Conservation (phyloP, 179 eudicot species). For the Beta lomatogona region DNA sequence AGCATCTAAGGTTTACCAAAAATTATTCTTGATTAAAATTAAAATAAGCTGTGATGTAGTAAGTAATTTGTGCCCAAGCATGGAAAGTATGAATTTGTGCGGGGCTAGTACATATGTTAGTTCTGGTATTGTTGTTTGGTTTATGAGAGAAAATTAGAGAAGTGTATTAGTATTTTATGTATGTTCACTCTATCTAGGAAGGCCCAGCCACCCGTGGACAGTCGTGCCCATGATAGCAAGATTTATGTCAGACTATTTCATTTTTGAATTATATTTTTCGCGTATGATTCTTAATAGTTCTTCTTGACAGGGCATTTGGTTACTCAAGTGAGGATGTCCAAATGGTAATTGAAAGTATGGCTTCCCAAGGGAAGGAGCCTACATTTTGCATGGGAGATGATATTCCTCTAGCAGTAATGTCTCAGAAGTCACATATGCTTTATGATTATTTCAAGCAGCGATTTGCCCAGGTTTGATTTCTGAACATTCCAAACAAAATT, state of each 20-base stretch:
- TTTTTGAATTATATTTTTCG: not conserved
- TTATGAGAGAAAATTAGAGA: not conserved
- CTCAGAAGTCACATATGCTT: conserved; percentile 85
- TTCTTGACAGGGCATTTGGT: conserved; percentile 81
- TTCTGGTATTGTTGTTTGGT: not conserved
- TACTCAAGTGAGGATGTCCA: conserved; percentile 99
- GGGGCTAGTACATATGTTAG: not conserved
- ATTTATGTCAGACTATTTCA: not conserved
- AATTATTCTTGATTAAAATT: too few relatives aligned
- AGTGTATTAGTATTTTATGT: not conserved
- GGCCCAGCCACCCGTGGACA: not conserved
- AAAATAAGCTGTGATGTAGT: too few relatives aligned
- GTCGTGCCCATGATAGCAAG: not conserved
- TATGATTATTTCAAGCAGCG: conserved; percentile 99
- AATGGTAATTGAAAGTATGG: conserved; percentile 98
- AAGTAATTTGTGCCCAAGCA: too few relatives aligned
- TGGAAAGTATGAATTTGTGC: not conserved
- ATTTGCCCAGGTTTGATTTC: conserved; percentile 81
- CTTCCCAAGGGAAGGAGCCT: conserved; percentile 98
- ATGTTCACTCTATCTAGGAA: too few relatives aligned
- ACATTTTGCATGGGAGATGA: conserved; percentile 99
- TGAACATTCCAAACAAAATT: not conserved
- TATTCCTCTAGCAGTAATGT: conserved; percentile 85
- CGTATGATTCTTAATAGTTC: conserved; percentile 24
- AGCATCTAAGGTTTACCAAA: too few relatives aligned